Evolutionary conservation across 148 eudicot species (phyloP), one percentile per base, ranked within the genome.

Genomic region (Silene conica): DNA sequence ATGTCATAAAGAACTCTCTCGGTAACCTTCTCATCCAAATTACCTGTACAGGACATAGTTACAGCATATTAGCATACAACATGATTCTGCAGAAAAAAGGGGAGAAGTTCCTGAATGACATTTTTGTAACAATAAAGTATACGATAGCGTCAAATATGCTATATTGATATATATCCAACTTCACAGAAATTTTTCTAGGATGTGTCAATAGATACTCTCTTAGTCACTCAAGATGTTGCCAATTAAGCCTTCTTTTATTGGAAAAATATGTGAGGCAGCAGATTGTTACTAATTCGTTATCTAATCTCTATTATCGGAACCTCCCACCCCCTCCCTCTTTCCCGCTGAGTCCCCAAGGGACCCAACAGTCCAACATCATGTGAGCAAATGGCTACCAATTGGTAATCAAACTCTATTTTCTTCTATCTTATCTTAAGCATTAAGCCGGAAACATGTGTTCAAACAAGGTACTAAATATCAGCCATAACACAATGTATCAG

Each of bases 1-100:
- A 94, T 91, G 82, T 94, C 98, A 76, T 91, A 94, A 70, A 94
- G 82, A 77, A 94, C 89, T 83, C 98, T 94, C 16, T 94, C 97
- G 38, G 77, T 85, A 23, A 94, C 97, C 81, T 86, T 87, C 72
- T 91, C 98, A 76, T 94, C 98, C 86, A 94, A 82, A 84, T 84
- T 88, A 41, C 98, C 98, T 94, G 80, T 12, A 10, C 20, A n/a
- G 2, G 59, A 65, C 31, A 46, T 14, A 57, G 20, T 48, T 18
- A 28, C 45, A 66, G 23, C 56, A 56, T 43, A 70, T 79, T 28
- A 80, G 75, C 57, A 66, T 21, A 55, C 31, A 26, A 20, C 8
- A 55, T 55, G 28, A 31, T 67, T 0, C 22, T 69, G 16, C 72
- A 52, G 1, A 41, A 61, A 15, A 25, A 43, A 10, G 25, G 9